phyloP scores from a whole-genome alignment of 352 stramenopile species.

The Globisporangium nodosum region DNA sequence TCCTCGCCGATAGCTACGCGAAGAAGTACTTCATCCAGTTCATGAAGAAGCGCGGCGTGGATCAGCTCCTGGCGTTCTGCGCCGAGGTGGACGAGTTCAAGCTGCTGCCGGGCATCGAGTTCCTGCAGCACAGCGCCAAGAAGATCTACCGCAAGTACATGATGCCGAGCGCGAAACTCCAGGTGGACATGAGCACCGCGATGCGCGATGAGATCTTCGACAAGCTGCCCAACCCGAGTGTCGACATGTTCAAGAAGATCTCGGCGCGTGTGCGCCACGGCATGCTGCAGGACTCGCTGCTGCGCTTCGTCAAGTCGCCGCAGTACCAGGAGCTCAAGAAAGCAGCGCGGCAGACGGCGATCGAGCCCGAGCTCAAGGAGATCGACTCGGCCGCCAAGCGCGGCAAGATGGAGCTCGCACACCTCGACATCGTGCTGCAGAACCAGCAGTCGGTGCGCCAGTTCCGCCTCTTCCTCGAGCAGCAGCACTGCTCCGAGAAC shows the following conservation, averaged over 20 bases:
- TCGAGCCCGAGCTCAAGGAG: conserved; percentile 42
- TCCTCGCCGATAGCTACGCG: conserved; percentile 50
- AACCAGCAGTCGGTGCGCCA: conserved; percentile 64
- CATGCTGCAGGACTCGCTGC: conserved; percentile 76
- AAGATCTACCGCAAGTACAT: conserved; percentile 88
- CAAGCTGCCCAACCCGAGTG: conserved; percentile 53
- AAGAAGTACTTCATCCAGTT: conserved; percentile 79
- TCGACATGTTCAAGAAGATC: conserved; percentile 86
- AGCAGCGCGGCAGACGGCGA: conserved; percentile 18
- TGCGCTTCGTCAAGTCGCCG: conserved; percentile 67
- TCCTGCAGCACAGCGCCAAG: conserved; percentile 77
- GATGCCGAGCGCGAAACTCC: conserved; percentile 59
- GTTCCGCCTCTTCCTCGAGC: conserved; percentile 66
- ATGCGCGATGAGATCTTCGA: conserved; percentile 78
- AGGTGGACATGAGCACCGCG: conserved; percentile 78
- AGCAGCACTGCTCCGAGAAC: conserved; percentile 77
- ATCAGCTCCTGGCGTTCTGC: conserved; percentile 67
- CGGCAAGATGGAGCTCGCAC: conserved; percentile 66
- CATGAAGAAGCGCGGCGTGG: conserved; percentile 56
- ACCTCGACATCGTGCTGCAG: conserved; percentile 68
- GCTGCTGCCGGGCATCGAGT: conserved; percentile 73
- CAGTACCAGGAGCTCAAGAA: conserved; percentile 66
- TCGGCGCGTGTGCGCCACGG: conserved; percentile 50
- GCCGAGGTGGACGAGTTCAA: conserved; percentile 80
- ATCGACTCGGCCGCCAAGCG: conserved; percentile 64